These are phyloP conservation scores for Penicillium decumbens DNA, from an alignment of 2,329 filamentous ascomycete species.

Conservation along the genomic window DNA sequence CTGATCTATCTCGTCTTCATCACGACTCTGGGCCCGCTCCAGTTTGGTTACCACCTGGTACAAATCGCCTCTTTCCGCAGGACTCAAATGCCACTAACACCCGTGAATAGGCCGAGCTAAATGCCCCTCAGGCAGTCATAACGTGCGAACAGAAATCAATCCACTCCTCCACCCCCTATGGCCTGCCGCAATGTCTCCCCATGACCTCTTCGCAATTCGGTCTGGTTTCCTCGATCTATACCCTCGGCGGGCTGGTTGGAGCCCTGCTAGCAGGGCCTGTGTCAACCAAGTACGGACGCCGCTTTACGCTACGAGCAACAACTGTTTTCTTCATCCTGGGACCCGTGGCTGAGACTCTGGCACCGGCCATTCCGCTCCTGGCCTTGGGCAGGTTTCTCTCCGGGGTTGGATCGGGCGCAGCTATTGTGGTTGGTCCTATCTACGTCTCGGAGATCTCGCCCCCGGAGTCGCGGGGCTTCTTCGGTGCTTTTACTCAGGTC, in stretches of 20 bases:
- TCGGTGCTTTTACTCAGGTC: constrained; percentile 77
- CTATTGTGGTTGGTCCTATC: constrained; percentile 87
- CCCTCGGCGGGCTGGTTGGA: constrained; percentile 78
- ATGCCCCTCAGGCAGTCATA: constrained; percentile 89
- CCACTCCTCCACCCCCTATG: constrained; percentile 19
- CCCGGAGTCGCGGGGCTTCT: constrained; percentile 68
- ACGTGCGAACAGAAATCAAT: constrained; percentile 68
- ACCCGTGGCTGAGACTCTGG: constrained; percentile 68
- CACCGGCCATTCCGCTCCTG: constrained; percentile 63
- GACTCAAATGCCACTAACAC: neutral
- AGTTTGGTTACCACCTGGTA: constrained; percentile 93
- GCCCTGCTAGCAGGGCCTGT: constrained; percentile 74
- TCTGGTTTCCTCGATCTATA: constrained; percentile 84
- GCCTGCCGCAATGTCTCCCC: constrained; percentile 70
- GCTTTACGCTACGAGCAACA: constrained; percentile 70
- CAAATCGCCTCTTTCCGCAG: constrained; percentile 19
- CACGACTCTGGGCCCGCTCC: constrained; percentile 78
- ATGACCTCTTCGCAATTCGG: constrained; percentile 82
- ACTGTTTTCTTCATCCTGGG: constrained; percentile 72
- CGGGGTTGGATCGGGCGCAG: constrained; percentile 78
- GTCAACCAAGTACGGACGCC: constrained; percentile 71
- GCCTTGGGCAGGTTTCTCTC: constrained; percentile 71
- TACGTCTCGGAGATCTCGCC: constrained; percentile 93
- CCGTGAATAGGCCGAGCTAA: constrained; percentile 71
- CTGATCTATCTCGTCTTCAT: constrained; percentile 71